Base-by-base conservation (phyloP, 1,284 basidiomycete genomes). In the Peniophora sp. region DNA sequence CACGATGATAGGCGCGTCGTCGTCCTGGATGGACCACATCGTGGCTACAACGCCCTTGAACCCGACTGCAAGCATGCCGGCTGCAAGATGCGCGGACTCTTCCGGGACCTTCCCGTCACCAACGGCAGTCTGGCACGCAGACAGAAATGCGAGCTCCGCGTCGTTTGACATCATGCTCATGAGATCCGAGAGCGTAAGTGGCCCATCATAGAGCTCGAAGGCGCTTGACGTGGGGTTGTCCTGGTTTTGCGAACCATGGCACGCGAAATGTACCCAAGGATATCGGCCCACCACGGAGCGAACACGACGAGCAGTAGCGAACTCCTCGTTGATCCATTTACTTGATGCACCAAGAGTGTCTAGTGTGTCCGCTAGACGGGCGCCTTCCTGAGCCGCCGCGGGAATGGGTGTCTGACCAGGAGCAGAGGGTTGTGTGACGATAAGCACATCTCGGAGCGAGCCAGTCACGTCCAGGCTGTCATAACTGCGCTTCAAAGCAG, bases 81-180 rank as follows among this genome's bases (percentile, higher is more conserved):
- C 60, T 2, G 61, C 60, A 9, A 63, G 54, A 50, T 62, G 60
- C 17, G 60, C 53, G 22, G 52, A 47, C 50, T 61, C 56, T 3
- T 59, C 60, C 9, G 58, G 48, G 2, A 55, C 53, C 8, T 51
- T 49, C 20, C 48, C 48, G 24, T 59, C 55, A 14, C 55, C 57
- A 18, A 52, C 52, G 23, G 59, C 58, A 20, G 60, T 60, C 47
- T 62, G 52, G 46, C 59, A 63, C n/a, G 61, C 60, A 15, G 56
- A 58, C 34, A 62, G 56, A 44, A 60, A 58, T 17, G 58, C 60
- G 35, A 20, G 59, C 8, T 20, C 20, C 32, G 47, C 47, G 5
- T 11, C 18, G 8, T 24, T n/a, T 24, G 35, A 11, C n/a, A 15
- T 11, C 32, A 18, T 20, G 3, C 20, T 6, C 47, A 35, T 47